Base-by-base conservation (phyloP, 192 early-diverging fungal genomes). In the Linnemannia schmuckeri region DNA sequence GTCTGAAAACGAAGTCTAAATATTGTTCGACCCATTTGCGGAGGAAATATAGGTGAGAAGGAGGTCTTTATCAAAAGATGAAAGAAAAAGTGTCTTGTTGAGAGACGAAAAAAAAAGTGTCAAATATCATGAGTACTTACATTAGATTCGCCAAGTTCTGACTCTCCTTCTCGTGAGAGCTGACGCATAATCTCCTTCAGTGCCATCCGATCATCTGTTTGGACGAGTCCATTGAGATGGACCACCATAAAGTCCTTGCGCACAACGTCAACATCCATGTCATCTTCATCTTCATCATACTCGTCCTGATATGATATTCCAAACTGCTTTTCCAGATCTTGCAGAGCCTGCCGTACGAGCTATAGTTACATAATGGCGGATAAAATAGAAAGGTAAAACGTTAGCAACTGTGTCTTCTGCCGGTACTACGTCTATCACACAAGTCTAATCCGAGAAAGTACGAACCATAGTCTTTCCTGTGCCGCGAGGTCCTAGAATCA, bases 121-220 rank as follows among this genome's bases (percentile, higher is more conserved):
- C 61, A 66, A 4, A 9, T 30, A 2, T 7, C n/a, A 57, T 41
- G 69, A 15, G 38, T 40, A 2, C 88, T 81, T 74, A 89, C 85
- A 72, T 88, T 83, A 24, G 88, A 77, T 55, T 86, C 76, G 69
- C 87, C 88, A 44, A 90, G 89, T 70, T 93, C 92, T 55, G 90
- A 87, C 63, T 94, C 88, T 27, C 91, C 91, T 79, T 95, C 91
- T 9, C 90, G 69, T 12, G 90, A 87, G 3, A 99, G 90, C 79
- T 98, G 96, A 6, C 94, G 91, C 10, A 94, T 92, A 82, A 99
- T 97, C 72, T 97, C 96, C 63, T 92, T 91, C 38, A 98, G 79
- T 9, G 97, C 97, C 37, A 96, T 82, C 24, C 91, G 89, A 84
- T 99, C 97, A 55, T 92, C 94, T 8, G 95, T 96, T 63, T 98